These are phyloP conservation scores for Leucaena leucocephala DNA, from an alignment of 306 rosid species.

Conservation along the genomic window DNA sequence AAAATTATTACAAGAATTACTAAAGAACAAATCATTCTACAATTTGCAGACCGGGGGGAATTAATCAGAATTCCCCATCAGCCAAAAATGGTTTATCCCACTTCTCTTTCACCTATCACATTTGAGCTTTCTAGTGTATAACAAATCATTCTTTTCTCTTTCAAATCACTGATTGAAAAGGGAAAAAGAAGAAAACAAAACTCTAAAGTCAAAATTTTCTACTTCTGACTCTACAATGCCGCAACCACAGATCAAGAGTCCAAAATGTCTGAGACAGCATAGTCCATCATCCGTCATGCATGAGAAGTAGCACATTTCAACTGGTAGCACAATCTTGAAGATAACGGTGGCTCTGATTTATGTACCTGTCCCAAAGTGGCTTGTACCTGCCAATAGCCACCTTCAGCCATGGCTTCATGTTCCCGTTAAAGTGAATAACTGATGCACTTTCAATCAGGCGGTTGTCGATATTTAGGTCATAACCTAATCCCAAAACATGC, in stretches of 20 bases:
- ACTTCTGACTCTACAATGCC: conserved; percentile 65
- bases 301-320: conserved; percentile 70
- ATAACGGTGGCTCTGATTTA: conserved; percentile 79
- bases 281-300: conserved; percentile 41
- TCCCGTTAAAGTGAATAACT: conserved; percentile 89
- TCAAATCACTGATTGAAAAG: conserved; percentile 50
- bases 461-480: conserved; percentile 82
- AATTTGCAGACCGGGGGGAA: conserved; percentile 53
- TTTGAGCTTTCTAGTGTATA: conserved; percentile 62
- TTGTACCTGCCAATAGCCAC: conserved; percentile 84
- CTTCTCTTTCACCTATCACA: conserved; percentile 59
- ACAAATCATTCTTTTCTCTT: conserved; percentile 54
- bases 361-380: conserved; percentile 87
- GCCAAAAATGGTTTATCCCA: conserved; percentile 64
- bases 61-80: conserved; percentile 46
- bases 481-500: conserved; percentile 98
- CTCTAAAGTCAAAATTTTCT: conserved; percentile 70
- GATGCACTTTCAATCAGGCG: conserved; percentile 94
- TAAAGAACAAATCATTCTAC: conserved; percentile 59
- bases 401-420: conserved; percentile 99
- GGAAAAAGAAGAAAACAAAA: conserved; percentile 34
- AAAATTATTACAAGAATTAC: conserved; percentile 68
- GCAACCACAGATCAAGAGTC: conserved; percentile 50
- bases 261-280: conserved; percentile 44
- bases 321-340: conserved; percentile 77